Base-by-base conservation (phyloP, 2,329 filamentous ascomycete genomes). In the Balansia obtecta region DNA sequence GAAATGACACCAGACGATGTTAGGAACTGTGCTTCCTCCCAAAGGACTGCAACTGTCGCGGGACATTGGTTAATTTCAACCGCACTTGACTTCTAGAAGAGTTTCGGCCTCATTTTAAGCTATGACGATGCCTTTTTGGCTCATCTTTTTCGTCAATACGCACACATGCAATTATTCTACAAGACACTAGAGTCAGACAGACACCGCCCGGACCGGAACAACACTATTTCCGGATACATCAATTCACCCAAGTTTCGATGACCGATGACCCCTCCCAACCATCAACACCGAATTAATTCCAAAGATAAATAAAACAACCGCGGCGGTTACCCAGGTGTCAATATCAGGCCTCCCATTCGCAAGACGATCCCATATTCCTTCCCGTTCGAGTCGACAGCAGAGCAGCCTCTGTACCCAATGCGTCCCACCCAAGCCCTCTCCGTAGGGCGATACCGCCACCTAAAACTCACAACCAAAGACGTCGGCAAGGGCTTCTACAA, bases 401-500 rank as follows among this genome's bases (percentile, higher is more conserved):
- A 46, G 11, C 8, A 13, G n/a, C 38, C 33, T 20, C 11, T 33
- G 8, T 22, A 45, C 46, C 37, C 40, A 54, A 87, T 86, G 82
- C 77, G 80, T 65, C 79, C 86, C 50, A 86, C 86, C 15, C 74
- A 79, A 61, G 66, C 72, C 56, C 82, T 95, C 61, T 76, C 77
- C 59, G 71, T 81, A 61, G 71, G 81, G 65, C 77, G 79, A 52
- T 78, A 88, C 61, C 79, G 83, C 68, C 88, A 91, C 63, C 74
- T 90, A 52, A 76, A 78, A 49, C 79, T 98, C 62, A 96, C 88
- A 12, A 95, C 91, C 58, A 98, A 98, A 71, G 84, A 93, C 69
- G 84, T 91, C 65, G 86, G 85, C 66, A 88, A 88, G 64, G 91
- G 90, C 58, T 98, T 84, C 80, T 98, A 98, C 81, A 97, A 97